These are phyloP conservation scores for Tripidium arundinaceum DNA, from an alignment of 202 grass and related monocot genomes.

Conservation along the genomic window DNA sequence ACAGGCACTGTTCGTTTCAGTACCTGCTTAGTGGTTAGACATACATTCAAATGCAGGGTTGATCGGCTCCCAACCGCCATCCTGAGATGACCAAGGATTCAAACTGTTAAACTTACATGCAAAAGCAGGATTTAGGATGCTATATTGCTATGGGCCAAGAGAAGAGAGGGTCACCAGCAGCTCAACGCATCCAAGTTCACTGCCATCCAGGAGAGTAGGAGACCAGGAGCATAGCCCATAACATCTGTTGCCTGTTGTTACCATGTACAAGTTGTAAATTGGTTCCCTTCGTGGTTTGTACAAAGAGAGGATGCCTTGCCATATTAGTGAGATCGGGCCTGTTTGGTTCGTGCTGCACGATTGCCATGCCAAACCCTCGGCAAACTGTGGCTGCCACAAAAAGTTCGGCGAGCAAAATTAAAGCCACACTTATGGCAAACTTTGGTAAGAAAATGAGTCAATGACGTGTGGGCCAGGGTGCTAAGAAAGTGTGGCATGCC, in stretches of 20 bases:
- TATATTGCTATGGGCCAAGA: no score
- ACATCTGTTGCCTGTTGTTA: not conserved
- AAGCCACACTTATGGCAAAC: no score
- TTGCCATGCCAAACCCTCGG: no score
- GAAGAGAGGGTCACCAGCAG: not conserved
- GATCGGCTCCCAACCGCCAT: constrained; percentile 33
- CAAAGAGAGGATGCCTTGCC: not conserved
- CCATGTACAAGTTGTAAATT: constrained; percentile 28
- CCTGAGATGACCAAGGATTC: not conserved
- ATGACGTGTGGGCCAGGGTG: no score
- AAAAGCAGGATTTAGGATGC: not conserved
- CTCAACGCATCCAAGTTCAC: not conserved
- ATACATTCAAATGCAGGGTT: constrained; percentile 56
- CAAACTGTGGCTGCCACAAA: no score
- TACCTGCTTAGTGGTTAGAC: no score
- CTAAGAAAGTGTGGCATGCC: no score
- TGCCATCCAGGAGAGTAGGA: not conserved
- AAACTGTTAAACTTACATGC: no score
- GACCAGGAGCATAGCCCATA: not conserved
- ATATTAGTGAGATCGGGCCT: not conserved
- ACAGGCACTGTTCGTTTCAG: no score
- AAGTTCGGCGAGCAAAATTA: no score
- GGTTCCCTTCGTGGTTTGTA: not conserved
- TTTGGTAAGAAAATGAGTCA: no score
- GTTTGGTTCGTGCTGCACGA: no score